phyloP scores from a whole-genome alignment of 2,329 filamentous ascomycete species.

The Drechmeria coniospora region DNA sequence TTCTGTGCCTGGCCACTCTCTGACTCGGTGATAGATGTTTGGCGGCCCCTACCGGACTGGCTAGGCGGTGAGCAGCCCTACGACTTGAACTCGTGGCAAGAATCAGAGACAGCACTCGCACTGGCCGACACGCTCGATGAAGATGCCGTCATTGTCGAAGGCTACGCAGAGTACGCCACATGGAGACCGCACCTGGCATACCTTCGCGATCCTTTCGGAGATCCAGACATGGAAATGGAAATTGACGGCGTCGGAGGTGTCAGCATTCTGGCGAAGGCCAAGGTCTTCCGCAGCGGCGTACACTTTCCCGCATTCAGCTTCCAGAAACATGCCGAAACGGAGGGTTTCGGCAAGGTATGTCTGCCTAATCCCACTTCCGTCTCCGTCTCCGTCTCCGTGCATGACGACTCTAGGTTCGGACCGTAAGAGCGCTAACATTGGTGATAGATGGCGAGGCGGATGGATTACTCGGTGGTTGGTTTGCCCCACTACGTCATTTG shows the following conservation, averaged over 20 bases:
- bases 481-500: constrained; percentile 97
- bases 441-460: constrained; percentile 80
- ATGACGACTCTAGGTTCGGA: too few species aligned
- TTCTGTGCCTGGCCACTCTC: constrained; percentile 1
- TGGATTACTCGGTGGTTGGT: constrained; percentile 90
- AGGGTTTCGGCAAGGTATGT: constrained; percentile 90
- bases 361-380: not conserved
- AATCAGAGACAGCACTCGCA: constrained; percentile 89
- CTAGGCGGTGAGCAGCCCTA: constrained; percentile 96
- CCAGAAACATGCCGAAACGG: constrained; percentile 95
- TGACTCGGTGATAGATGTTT: constrained; percentile 55
- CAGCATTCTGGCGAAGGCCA: constrained; percentile 90
- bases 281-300: constrained; percentile 84
- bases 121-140: constrained; percentile 92
- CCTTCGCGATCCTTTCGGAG: constrained; percentile 87
- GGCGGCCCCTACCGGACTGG: constrained; percentile 97
- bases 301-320: constrained; percentile 99
- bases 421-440: not conserved
- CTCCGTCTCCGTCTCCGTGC: too few species aligned
- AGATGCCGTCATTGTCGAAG: constrained; percentile 96
- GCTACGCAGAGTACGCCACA: constrained; percentile 96
- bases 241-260: constrained; percentile 96
- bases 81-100: constrained; percentile 97
- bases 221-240: constrained; percentile 99
- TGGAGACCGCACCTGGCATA: constrained; percentile 97